Evolutionary conservation across 768 basidiomycete species (phyloP).

Genomic region (Suillus weaverae): DNA sequence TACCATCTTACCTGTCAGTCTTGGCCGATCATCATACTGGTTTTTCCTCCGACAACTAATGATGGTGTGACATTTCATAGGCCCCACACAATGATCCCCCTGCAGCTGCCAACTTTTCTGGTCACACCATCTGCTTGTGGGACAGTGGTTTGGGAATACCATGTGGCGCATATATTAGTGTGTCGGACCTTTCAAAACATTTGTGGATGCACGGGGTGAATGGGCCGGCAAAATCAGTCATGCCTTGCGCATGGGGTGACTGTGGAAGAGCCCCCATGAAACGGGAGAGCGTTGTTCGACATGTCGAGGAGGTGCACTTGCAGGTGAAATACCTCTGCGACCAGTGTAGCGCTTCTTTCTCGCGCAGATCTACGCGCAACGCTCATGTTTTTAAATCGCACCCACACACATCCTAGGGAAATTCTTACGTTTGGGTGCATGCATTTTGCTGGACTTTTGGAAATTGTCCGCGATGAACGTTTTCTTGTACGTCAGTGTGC

Average conservation of each 20-base stretch:
- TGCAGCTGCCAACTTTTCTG: neutral
- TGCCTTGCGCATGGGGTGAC: slow-evolving; percentile 21
- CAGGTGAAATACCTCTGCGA: slow-evolving; percentile 17
- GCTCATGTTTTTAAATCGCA: slow-evolving; percentile 13
- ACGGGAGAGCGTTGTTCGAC: slow-evolving; percentile 28
- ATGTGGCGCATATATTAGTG: slow-evolving; percentile 13
- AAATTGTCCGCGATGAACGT: neutral
- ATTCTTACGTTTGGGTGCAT: neutral
- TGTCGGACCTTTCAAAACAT: slow-evolving; percentile 20
- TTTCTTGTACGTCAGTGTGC: neutral
- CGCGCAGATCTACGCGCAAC: slow-evolving; percentile 23
- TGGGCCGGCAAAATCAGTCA: slow-evolving; percentile 13
- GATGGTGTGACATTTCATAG: neutral
- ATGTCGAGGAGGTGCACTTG: slow-evolving; percentile 28
- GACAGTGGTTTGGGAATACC: neutral
- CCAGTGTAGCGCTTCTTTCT: slow-evolving; percentile 24
- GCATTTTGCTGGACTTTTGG: neutral
- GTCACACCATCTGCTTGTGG: slow-evolving; percentile 14
- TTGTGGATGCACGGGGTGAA: slow-evolving; percentile 22
- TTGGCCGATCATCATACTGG: neutral
- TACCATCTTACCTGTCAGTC: neutral
- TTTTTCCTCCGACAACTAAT: neutral
- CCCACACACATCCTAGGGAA: neutral
- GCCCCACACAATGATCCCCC: neutral
- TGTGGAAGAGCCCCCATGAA: slow-evolving; percentile 22